phyloP scores from a whole-genome alignment of 129 eudicot species.

The Lonicera japonica region DNA sequence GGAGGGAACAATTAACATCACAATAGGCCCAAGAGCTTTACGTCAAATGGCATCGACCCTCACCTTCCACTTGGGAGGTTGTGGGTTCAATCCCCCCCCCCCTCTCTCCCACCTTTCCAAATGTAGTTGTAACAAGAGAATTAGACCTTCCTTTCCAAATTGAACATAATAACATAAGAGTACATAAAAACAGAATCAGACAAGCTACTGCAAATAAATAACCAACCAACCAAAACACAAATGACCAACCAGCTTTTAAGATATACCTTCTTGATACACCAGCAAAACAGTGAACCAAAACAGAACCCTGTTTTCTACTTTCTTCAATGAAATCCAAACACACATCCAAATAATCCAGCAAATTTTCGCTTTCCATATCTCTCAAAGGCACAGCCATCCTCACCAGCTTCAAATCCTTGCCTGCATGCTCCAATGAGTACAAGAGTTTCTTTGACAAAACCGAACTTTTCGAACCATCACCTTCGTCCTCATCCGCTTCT shows the following conservation, averaged over 20 bases:
- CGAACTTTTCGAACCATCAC: slow-evolving; percentile 33
- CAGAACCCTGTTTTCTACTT: slow-evolving; percentile 71
- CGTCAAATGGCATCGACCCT: no score
- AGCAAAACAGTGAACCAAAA: slow-evolving; percentile 97
- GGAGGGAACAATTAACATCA: no score
- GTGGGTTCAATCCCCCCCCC: no score
- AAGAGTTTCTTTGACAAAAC: slow-evolving; percentile 45
- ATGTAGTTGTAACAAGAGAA: no score
- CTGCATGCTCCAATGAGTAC: slow-evolving; percentile 78
- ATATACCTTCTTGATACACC: slow-evolving; percentile 94
- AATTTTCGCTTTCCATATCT: slow-evolving; percentile 83
- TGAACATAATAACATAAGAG: no score
- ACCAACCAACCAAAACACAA: no score
- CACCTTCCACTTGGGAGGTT: no score
- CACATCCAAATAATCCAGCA: slow-evolving; percentile 82
- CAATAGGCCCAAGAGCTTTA: no score
- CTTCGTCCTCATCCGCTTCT: slow-evolving; percentile 25
- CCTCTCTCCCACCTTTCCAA: no score
- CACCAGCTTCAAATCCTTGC: slow-evolving; percentile 71
- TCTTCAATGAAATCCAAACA: slow-evolving; percentile 87
- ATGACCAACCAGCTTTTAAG: slow-evolving; percentile 7
- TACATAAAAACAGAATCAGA: no score
- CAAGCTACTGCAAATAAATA: no score
- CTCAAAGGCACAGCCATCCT: slow-evolving; percentile 94
- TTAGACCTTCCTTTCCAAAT: no score